A percentile compares a stretch with the other conserved stretches of the same genome.
These are phyloP conservation scores for Clavariopsis aquatica DNA, from an alignment of 495 filamentous ascomycete genomes.

Conservation along the genomic window DNA sequence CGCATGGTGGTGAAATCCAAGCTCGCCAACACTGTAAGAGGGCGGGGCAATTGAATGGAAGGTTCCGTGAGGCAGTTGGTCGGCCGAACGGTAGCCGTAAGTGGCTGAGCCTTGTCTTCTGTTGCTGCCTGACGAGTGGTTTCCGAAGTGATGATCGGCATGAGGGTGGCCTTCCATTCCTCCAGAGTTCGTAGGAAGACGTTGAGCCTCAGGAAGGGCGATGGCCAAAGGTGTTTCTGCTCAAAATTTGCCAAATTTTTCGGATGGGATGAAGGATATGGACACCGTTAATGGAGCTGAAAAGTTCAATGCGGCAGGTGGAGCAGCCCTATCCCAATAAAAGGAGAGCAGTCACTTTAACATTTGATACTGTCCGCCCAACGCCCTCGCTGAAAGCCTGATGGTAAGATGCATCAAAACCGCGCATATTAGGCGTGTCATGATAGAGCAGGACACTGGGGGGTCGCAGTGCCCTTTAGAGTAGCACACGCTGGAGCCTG, in stretches of 20 bases:
- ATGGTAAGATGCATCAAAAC: neutral
- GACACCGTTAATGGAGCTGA: neutral
- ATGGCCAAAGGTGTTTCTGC: neutral
- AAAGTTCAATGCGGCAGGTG: neutral
- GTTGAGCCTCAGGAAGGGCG: slow-evolving; percentile 1
- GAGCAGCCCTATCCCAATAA: neutral
- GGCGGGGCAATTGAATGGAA: neutral
- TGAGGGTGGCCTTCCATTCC: no score
- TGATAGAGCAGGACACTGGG: slow-evolving; percentile 1
- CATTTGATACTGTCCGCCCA: slow-evolving; percentile 1
- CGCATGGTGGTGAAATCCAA: neutral
- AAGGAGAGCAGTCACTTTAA: neutral
- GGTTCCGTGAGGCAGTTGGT: neutral
- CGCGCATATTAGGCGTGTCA: neutral
- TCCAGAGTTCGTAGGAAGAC: neutral
- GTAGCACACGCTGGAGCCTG: neutral
- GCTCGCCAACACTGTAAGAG: neutral
- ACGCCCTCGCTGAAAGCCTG: slow-evolving; percentile 19
- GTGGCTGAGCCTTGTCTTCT: no score
- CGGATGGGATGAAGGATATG: neutral
- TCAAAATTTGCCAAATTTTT: neutral
- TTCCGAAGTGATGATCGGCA: no score
- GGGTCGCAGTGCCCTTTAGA: slow-evolving; percentile 7
- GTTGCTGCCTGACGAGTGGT: no score
- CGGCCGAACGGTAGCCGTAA: no score